Evolutionary conservation across 495 filamentous ascomycete genomes (phyloP).

Genomic region (Podospora fimiseda): DNA sequence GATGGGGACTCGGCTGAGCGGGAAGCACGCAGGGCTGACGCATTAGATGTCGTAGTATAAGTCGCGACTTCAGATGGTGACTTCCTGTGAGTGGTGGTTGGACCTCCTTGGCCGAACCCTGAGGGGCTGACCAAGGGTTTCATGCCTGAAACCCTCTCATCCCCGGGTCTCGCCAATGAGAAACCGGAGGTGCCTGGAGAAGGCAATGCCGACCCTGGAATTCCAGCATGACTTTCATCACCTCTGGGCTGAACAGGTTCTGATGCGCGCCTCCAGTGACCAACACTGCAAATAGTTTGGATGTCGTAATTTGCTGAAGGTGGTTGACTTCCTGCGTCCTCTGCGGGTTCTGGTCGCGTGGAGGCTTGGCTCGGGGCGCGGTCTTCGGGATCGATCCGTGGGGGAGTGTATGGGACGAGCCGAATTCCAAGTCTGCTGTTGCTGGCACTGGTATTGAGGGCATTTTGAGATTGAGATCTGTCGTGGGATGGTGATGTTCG

Average conservation of each 20-base stretch:
- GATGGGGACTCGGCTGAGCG: constrained; percentile 12
- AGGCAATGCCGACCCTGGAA: constrained; percentile 34
- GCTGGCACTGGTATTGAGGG: no score
- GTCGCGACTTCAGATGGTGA: constrained; percentile 30
- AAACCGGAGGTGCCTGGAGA: constrained; percentile 29
- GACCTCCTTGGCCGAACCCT: constrained; percentile 16
- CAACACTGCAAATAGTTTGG: constrained; percentile 10
- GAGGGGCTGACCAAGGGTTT: constrained; percentile 36
- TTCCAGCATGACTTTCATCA: constrained; percentile 11
- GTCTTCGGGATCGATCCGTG: constrained; percentile 31
- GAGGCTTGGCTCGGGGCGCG: constrained; percentile 29
- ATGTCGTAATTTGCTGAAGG: constrained; percentile 21
- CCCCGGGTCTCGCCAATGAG: constrained; percentile 33
- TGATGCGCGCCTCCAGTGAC: constrained; percentile 11
- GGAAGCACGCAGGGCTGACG: constrained; percentile 12
- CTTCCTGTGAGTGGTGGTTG: constrained; percentile 25
- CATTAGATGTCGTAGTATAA: constrained; percentile 20
- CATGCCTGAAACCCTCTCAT: constrained; percentile 42
- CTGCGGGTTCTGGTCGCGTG: no score
- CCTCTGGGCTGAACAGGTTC: constrained; percentile 1
- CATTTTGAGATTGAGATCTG: constrained; percentile 49
- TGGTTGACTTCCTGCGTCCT: constrained; percentile 11
- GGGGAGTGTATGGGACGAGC: constrained; percentile 49
- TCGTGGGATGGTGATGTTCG: constrained; percentile 46
- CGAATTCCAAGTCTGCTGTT: constrained; percentile 43